phyloP scores from a whole-genome alignment of 2,329 filamentous ascomycete species.

The Beauveria medogensis region DNA sequence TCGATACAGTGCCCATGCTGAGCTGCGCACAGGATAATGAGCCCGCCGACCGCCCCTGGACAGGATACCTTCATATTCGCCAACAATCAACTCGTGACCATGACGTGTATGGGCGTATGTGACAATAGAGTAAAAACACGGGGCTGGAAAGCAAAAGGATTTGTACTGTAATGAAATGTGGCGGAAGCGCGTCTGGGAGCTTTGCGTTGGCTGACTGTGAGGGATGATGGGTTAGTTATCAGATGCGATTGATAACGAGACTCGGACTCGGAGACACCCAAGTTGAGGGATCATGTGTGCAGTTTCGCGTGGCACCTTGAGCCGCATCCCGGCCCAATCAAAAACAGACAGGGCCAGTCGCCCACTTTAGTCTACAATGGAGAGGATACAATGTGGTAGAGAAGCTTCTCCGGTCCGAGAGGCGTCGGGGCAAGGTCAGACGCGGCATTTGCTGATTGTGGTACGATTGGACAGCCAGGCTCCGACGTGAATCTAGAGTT shows the following conservation, averaged over 20 bases:
- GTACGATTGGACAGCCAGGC: neutral
- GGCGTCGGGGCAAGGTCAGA: neutral
- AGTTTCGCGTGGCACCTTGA: neutral
- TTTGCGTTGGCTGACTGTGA: neutral
- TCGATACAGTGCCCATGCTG: neutral
- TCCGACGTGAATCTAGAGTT: too few species aligned
- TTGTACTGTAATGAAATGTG: neutral
- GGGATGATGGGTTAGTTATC: neutral
- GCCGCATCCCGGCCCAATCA: neutral
- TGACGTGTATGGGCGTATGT: too few species aligned
- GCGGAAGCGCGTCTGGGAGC: neutral
- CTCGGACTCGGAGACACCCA: neutral
- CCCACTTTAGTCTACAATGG: neutral
- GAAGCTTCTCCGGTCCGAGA: neutral
- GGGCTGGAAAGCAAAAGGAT: too few species aligned
- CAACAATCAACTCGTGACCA: neutral
- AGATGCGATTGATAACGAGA: slow-evolving; percentile 9
- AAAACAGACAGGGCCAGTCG: neutral
- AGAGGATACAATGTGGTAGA: neutral
- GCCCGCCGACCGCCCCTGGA: neutral
- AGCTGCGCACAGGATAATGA: neutral
- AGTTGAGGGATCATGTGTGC: neutral
- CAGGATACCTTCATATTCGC: neutral
- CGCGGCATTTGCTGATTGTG: neutral
- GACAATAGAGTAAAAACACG: too few species aligned